Evolutionary conservation across 176 grass and related monocot species (phyloP).

Genomic region (Oryza rufipogon): DNA sequence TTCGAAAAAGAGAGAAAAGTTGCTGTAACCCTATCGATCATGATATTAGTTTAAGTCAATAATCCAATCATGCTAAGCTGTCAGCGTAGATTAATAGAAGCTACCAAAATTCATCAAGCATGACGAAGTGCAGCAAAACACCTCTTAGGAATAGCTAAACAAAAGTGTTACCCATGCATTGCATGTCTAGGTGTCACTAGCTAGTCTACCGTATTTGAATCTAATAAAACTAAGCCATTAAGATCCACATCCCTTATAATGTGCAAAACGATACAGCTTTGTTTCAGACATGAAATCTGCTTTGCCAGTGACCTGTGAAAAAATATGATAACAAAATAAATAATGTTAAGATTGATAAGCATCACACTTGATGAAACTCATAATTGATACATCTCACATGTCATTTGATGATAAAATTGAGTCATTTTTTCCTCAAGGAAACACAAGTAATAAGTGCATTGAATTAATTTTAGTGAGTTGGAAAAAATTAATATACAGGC

Average conservation of each 20-base stretch:
- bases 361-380: background rate
- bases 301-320: background rate
- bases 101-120: background rate
- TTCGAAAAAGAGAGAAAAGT: no score
- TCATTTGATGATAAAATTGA: background rate
- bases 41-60: no score
- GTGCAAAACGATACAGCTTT: background rate
- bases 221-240: background rate
- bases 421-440: background rate
- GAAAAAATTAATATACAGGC: background rate
- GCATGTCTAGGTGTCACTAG: background rate
- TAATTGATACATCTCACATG: background rate
- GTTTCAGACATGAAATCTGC: background rate
- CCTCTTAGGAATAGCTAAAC: background rate
- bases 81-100: no score
- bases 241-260: background rate
- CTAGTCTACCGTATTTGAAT: background rate
- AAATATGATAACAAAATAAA: background rate
- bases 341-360: background rate
- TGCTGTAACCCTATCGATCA: no score
- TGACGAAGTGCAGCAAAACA: background rate
- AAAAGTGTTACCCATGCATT: background rate
- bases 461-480: background rate
- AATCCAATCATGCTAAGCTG: no score
- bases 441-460: background rate